These are phyloP conservation scores for Yamadazyma scolyti DNA, from an alignment of 805 yeast genomes.

Conservation along the genomic window DNA sequence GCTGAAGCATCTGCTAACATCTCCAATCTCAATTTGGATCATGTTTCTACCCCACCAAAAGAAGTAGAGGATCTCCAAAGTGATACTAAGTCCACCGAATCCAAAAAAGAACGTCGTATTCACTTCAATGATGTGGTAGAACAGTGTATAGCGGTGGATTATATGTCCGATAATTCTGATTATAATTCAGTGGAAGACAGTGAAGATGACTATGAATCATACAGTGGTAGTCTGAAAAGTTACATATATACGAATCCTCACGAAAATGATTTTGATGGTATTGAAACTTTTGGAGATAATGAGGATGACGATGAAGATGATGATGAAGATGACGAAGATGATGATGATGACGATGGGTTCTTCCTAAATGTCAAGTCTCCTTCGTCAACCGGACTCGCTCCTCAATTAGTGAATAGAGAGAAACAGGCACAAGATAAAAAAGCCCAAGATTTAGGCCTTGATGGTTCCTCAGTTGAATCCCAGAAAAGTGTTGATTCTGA, in stretches of 20 bases:
- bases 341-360: slow-evolving; percentile 66
- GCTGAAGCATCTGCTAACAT: slow-evolving; percentile 2
- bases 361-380: slow-evolving; percentile 54
- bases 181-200: slow-evolving; percentile 12
- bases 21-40: slow-evolving; percentile 6
- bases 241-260: slow-evolving; percentile 9
- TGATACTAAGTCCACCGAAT: background rate
- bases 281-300: slow-evolving; percentile 2
- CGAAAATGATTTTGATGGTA: slow-evolving; percentile 9
- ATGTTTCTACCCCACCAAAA: slow-evolving; percentile 1
- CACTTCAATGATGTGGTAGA: slow-evolving; percentile 94
- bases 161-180: slow-evolving; percentile 27
- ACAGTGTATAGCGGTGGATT: slow-evolving; percentile 83
- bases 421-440: slow-evolving; percentile 12
- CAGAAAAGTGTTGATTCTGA: slow-evolving; percentile 24
- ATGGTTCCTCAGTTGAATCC: slow-evolving; percentile 7
- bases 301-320: slow-evolving; percentile 18
- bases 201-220: slow-evolving; percentile 16
- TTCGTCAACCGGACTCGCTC: slow-evolving; percentile 22
- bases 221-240: slow-evolving; percentile 27
- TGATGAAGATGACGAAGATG: slow-evolving; percentile 41
- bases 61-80: background rate
- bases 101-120: slow-evolving; percentile 55
- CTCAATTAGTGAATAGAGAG: slow-evolving; percentile 12
- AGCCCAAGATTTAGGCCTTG: background rate